Evolutionary conservation across 352 stramenopile species (phyloP).

Genomic region (Phytopythium litorale): DNA sequence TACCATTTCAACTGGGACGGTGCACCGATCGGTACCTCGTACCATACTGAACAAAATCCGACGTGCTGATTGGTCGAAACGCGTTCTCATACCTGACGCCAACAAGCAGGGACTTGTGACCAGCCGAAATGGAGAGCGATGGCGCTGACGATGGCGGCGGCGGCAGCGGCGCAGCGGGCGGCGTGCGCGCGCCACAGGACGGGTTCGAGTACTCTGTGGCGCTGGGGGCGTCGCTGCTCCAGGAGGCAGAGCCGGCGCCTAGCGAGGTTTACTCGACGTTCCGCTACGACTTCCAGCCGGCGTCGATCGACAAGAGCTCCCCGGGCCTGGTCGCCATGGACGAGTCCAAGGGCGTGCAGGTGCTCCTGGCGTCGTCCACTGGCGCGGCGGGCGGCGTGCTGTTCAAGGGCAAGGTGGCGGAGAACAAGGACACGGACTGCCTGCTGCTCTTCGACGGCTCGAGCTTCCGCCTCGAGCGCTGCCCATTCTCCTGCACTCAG

Average conservation of each 20-base stretch:
- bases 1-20: background rate
- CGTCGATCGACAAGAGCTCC: conserved; percentile 64
- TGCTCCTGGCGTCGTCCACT: conserved; percentile 54
- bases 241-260: conserved; percentile 8
- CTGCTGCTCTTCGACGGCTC: conserved; percentile 75
- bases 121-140: background rate
- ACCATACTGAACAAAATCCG: background rate
- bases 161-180: background rate
- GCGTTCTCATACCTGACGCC: background rate
- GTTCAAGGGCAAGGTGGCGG: conserved; percentile 74
- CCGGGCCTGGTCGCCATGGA: conserved; percentile 68
- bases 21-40: background rate
- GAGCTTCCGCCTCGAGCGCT: conserved; percentile 65
- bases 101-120: background rate
- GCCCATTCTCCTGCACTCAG: conserved; percentile 65
- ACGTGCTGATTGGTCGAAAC: background rate
- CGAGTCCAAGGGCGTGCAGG: conserved; percentile 49
- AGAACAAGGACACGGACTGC: conserved; percentile 83
- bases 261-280: conserved; percentile 51
- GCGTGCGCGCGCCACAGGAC: conserved; percentile 23
- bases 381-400: conserved; percentile 52
- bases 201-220: conserved; percentile 52
- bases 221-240: conserved; percentile 40
- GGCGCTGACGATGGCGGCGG: background rate
- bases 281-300: conserved; percentile 83